A percentile compares a stretch with the other conserved stretches of the same genome.
Evolutionary conservation across 495 filamentous ascomycete species (phyloP).

Genomic region (Glutinoglossum americanum): DNA sequence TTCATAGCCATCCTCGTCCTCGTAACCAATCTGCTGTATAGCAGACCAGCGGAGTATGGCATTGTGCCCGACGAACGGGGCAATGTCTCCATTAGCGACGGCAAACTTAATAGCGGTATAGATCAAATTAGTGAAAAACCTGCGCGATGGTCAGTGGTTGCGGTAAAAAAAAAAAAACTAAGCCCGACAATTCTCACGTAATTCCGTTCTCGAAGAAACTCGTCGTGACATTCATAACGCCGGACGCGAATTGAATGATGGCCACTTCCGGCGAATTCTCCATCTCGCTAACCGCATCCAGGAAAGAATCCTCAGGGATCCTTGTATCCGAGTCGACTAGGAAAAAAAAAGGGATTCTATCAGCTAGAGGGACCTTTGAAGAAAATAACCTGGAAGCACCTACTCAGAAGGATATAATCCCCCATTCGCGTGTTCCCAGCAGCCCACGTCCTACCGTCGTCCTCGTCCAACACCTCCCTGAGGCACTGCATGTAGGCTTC

Average conservation of each 20-base stretch:
- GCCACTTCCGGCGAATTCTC: constrained; percentile 59
- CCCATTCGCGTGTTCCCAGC: constrained; percentile 62
- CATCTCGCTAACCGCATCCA: constrained; percentile 64
- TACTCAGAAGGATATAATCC: constrained; percentile 48
- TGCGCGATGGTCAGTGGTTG: not conserved
- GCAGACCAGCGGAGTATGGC: constrained; percentile 62
- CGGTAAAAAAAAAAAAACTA: not conserved
- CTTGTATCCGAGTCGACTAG: constrained; percentile 56
- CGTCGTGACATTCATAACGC: constrained; percentile 62
- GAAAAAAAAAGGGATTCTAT: not conserved
- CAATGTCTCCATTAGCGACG: constrained; percentile 63
- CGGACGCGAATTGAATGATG: constrained; percentile 63
- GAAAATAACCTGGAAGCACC: not conserved
- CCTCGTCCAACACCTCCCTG: constrained; percentile 30
- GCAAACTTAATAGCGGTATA: constrained; percentile 61
- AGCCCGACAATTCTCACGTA: not conserved
- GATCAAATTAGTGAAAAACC: constrained; percentile 66
- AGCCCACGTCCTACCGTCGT: constrained; percentile 52
- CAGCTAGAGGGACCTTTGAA: not conserved
- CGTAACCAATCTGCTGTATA: constrained; percentile 53
- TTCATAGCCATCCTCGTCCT: constrained; percentile 41
- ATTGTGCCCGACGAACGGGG: constrained; percentile 54
- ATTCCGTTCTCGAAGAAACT: constrained; percentile 31
- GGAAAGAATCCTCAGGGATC: constrained; percentile 45
- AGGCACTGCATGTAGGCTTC: constrained; percentile 28